Conservation (phyloP, 2,329 filamentous ascomycete genomes). For the Proliferodiscus dingleyae region DNA sequence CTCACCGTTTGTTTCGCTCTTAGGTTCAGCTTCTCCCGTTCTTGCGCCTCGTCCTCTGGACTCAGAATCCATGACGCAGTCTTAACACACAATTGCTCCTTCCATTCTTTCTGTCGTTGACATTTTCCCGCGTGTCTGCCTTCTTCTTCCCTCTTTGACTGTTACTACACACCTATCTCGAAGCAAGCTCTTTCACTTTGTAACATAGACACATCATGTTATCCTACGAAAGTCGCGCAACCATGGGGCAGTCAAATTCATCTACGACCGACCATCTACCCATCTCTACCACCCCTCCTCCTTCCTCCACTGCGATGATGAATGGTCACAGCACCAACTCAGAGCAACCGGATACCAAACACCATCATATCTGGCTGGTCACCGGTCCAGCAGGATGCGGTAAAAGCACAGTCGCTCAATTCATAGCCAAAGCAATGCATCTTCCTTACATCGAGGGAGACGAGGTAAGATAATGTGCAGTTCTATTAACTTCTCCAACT, state of each 20-base stretch:
- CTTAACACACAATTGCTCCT: not conserved
- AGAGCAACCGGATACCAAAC: conserved; percentile 19
- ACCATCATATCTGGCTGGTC: conserved; percentile 73
- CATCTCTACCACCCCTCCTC: conserved; percentile 9
- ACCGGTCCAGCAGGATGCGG: conserved; percentile 76
- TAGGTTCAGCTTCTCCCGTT: conserved; percentile 1
- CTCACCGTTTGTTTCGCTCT: not conserved
- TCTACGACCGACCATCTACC: conserved; percentile 25
- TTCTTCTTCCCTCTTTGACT: conserved; percentile 1
- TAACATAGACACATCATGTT: conserved; percentile 22
- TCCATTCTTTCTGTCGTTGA: not conserved
- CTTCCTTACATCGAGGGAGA: conserved; percentile 75
- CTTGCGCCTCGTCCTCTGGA: not conserved
- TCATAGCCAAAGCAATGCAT: conserved; percentile 56
- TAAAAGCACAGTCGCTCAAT: conserved; percentile 69
- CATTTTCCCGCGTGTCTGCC: not conserved
- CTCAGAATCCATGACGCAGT: too few relatives aligned
- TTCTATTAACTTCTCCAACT: conserved; percentile 3
- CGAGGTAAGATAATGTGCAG: conserved; percentile 49
- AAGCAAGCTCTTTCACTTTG: not conserved
- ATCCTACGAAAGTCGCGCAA: conserved; percentile 26
- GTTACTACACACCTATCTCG: not conserved
- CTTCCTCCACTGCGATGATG: conserved; percentile 13
- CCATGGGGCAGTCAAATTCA: conserved; percentile 23
- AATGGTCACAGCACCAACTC: conserved; percentile 11